Evolutionary conservation across 169 alveolate genomes (phyloP).

Genomic region (Babesia sp.): DNA sequence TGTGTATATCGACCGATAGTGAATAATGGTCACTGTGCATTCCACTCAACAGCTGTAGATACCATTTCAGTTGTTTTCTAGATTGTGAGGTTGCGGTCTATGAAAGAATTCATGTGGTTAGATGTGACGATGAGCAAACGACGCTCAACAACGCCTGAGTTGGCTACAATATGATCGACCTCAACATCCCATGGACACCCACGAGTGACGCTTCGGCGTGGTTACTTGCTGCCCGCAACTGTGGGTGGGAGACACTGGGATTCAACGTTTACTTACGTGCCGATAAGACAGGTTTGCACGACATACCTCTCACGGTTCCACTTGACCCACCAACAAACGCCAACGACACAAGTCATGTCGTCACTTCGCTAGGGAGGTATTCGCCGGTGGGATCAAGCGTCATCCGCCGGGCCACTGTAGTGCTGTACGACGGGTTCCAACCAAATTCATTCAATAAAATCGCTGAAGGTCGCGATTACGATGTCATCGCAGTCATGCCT

Average conservation of each 20-base stretch:
- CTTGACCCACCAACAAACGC: background rate
- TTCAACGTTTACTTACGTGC: conserved; percentile 40
- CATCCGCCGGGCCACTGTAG: conserved; percentile 43
- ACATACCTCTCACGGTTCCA: background rate
- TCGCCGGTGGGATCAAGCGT: conserved; percentile 19
- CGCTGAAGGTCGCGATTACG: conserved; percentile 50
- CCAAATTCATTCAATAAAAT: conserved; percentile 45
- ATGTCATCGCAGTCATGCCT: conserved; percentile 55
- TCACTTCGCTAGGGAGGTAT: conserved; percentile 7
- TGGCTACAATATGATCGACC: conserved; percentile 53
- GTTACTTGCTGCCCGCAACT: background rate
- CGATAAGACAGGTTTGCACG: conserved; percentile 37
- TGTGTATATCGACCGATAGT: no score
- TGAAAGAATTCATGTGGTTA: no score
- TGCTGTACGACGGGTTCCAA: conserved; percentile 57
- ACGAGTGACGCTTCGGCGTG: conserved; percentile 1
- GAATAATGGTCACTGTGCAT: no score
- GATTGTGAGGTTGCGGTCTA: no score
- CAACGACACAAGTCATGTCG: background rate
- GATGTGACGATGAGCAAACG: no score
- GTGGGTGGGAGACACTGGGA: conserved; percentile 54
- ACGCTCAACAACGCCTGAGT: no score
- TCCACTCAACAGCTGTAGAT: no score
- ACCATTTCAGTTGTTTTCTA: no score
- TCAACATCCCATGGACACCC: conserved; percentile 47